Conservation (phyloP, 306 rosid genomes). For the Pyrus pyrifolia region DNA sequence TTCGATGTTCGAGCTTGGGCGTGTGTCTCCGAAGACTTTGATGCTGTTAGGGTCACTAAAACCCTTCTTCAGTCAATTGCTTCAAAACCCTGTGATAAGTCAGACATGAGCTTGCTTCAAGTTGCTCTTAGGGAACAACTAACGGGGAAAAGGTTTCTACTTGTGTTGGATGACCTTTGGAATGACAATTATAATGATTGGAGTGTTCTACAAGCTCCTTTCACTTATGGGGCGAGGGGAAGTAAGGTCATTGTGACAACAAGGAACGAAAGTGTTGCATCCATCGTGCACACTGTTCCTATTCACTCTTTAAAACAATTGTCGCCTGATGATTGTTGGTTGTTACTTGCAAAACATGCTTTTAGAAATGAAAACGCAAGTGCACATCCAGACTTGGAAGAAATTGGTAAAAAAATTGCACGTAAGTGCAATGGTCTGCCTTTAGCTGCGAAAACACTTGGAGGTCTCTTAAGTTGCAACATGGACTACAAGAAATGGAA, state of each 20-base stretch:
- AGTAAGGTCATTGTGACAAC: slow-evolving; percentile 11
- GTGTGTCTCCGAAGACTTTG: not conserved
- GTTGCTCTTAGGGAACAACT: not conserved
- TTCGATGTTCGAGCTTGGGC: not conserved
- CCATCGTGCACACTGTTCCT: not conserved
- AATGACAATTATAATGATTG: not conserved
- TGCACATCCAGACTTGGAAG: not conserved
- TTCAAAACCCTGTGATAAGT: not conserved
- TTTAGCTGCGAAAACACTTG: not conserved
- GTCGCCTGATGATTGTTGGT: not conserved
- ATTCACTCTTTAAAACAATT: not conserved
- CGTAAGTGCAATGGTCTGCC: slow-evolving; percentile 14
- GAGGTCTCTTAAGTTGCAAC: not conserved
- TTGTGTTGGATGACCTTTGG: not conserved
- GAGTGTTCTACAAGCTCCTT: not conserved
- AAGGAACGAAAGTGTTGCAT: slow-evolving; percentile 7
- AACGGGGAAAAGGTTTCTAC: not conserved
- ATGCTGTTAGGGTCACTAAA: not conserved
- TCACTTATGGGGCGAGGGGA: not conserved
- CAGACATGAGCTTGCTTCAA: not conserved
- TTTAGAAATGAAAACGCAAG: not conserved
- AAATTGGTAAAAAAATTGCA: slow-evolving; percentile 14
- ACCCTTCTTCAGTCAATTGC: not conserved
- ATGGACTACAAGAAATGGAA: not conserved
- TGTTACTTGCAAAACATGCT: not conserved